A percentile compares a stretch with the other conserved stretches of the same genome.
phyloP scores from a whole-genome alignment of 352 stramenopile genomes.

The Phytophthora niederhauseri region DNA sequence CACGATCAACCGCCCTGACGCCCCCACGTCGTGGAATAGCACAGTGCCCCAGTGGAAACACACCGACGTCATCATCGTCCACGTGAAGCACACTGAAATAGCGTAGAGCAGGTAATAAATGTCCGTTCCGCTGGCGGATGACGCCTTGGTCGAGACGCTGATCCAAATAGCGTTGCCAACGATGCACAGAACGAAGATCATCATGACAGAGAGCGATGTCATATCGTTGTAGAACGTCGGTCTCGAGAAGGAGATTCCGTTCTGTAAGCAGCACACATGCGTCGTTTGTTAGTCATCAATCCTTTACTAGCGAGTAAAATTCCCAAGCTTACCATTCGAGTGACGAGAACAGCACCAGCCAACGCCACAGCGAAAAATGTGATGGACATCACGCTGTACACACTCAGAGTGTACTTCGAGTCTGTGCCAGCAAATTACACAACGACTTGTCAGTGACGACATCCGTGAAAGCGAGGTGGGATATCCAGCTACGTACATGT shows the following conservation, averaged over 20 bases:
- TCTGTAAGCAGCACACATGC: constrained; percentile 41
- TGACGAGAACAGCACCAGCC: constrained; percentile 77
- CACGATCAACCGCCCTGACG: constrained; percentile 56
- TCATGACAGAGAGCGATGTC: constrained; percentile 77
- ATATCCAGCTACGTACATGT: constrained; percentile 52
- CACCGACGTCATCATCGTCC: constrained; percentile 89
- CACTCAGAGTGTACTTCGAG: constrained; percentile 71
- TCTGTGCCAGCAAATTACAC: constrained; percentile 32
- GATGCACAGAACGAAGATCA: constrained; percentile 76
- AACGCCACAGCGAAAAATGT: constrained; percentile 82
- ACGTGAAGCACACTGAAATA: constrained; percentile 75
- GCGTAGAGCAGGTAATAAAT: constrained; percentile 78
- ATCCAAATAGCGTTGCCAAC: constrained; percentile 86
- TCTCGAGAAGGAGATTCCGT: constrained; percentile 79
- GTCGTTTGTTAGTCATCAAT: constrained; percentile 3
- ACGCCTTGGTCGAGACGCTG: constrained; percentile 61
- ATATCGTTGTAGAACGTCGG: constrained; percentile 88
- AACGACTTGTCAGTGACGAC: constrained; percentile 15
- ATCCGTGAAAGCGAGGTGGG: not conserved
- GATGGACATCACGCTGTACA: constrained; percentile 90
- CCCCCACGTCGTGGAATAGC: constrained; percentile 68
- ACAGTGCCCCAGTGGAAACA: constrained; percentile 88
- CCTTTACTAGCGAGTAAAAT: not conserved
- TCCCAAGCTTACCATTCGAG: constrained; percentile 64
- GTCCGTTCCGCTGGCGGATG: constrained; percentile 52